Conservation (phyloP, 2,329 filamentous ascomycete genomes). For the Colletotrichum shisoi region DNA sequence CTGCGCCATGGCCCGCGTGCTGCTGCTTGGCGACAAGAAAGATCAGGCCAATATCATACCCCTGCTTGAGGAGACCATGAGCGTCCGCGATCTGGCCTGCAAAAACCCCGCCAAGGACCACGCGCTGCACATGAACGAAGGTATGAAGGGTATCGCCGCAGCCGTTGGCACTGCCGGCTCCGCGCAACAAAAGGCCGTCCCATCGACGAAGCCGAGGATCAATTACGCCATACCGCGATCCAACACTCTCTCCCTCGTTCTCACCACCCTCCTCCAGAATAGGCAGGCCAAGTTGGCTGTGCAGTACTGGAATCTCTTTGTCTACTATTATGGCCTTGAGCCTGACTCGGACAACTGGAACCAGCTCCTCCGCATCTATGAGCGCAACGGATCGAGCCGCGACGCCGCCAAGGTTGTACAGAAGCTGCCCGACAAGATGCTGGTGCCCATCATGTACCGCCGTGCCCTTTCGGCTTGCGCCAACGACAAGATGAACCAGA, state of each 20-base stretch:
- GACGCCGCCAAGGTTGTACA: conserved; percentile 67
- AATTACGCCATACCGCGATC: conserved; percentile 56
- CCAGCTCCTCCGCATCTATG: conserved; percentile 72
- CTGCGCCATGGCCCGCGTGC: conserved; percentile 78
- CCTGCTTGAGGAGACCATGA: conserved; percentile 83
- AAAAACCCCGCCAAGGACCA: conserved; percentile 3
- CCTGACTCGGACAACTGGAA: conserved; percentile 78
- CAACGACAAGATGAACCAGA: conserved; percentile 78
- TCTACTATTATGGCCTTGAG: conserved; percentile 64
- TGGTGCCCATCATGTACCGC: conserved; percentile 66
- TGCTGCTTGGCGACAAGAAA: conserved; percentile 69
- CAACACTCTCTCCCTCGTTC: conserved; percentile 72
- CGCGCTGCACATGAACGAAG: conserved; percentile 31
- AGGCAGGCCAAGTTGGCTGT: conserved; percentile 68
- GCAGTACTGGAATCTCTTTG: conserved; percentile 81
- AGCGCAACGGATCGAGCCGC: conserved; percentile 70
- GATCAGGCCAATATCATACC: conserved; percentile 77
- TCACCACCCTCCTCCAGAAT: conserved; percentile 69
- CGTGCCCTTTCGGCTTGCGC: conserved; percentile 77
- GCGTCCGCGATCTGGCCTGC: conserved; percentile 65
- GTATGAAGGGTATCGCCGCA: conserved; percentile 41
- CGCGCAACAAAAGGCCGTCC: conserved; percentile 36
- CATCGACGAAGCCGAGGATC: conserved; percentile 26
- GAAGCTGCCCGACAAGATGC: conserved; percentile 56
- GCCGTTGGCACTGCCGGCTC: conserved; percentile 30